Conservation (phyloP, 2,329 filamentous ascomycete genomes). For the Aspergillus glaucus region DNA sequence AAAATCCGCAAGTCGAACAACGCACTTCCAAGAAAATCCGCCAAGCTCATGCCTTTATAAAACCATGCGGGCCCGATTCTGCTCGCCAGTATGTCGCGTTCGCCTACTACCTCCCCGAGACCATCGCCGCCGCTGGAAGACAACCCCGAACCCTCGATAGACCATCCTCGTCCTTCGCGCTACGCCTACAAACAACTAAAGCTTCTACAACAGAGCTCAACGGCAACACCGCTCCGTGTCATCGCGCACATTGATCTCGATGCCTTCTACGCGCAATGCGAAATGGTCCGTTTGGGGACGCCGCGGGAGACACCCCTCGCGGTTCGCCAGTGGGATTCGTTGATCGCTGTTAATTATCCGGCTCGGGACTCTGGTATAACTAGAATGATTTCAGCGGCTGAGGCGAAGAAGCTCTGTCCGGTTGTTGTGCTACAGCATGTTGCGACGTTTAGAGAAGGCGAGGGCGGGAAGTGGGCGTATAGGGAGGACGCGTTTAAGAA, state of each 20-base stretch:
- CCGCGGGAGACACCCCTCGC: constrained; percentile 74
- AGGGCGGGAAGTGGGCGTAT: constrained; percentile 80
- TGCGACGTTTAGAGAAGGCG: constrained; percentile 87
- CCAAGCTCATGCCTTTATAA: no score
- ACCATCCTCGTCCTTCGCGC: constrained; percentile 45
- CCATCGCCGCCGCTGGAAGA: constrained; percentile 35
- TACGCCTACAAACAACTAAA: constrained; percentile 82
- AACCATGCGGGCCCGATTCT: no score
- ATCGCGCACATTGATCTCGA: constrained; percentile 92
- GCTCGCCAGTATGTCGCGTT: background rate
- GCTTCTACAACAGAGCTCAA: constrained; percentile 64
- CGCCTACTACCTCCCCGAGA: constrained; percentile 57
- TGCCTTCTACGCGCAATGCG: constrained; percentile 95
- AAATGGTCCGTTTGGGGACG: constrained; percentile 77
- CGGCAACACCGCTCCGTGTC: constrained; percentile 72
- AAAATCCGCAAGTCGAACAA: no score
- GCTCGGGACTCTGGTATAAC: constrained; percentile 74
- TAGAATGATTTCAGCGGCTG: constrained; percentile 69
- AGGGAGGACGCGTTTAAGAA: constrained; percentile 70
- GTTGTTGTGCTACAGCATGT: constrained; percentile 83
- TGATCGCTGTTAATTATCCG: constrained; percentile 96
- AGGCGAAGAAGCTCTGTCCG: constrained; percentile 83
- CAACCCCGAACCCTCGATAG: constrained; percentile 21
- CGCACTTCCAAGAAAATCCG: no score
- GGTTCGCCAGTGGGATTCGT: constrained; percentile 89